Conservation (phyloP, 495 filamentous ascomycete genomes). For the Neurospora cerealis region DNA sequence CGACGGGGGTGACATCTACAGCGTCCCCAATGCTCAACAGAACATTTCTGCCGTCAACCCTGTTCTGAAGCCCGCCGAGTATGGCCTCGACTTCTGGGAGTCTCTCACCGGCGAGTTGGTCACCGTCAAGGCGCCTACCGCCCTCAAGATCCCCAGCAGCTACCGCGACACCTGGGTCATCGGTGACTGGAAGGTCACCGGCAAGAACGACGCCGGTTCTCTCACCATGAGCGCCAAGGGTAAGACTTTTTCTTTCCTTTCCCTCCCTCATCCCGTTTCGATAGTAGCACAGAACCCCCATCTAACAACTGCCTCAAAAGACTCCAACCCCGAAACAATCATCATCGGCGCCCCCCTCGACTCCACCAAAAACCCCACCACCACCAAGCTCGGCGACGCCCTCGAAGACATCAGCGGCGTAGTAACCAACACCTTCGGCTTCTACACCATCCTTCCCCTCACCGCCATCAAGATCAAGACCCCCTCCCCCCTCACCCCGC, state of each 20-base stretch:
- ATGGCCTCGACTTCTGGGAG: conserved; percentile 59
- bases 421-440: conserved; percentile 46
- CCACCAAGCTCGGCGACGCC: conserved; percentile 44
- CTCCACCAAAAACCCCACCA: conserved; percentile 44
- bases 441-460: conserved; percentile 48
- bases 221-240: conserved; percentile 41
- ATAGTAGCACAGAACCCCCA: not conserved
- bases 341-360: conserved; percentile 49
- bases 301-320: conserved; percentile 8
- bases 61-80: conserved; percentile 38
- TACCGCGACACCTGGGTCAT: conserved; percentile 55
- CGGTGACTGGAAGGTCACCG: conserved; percentile 44
- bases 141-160: conserved; percentile 40
- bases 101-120: conserved; percentile 49
- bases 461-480: conserved; percentile 35
- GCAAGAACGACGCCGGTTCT: conserved; percentile 43
- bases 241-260: conserved; percentile 3
- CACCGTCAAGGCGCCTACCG: conserved; percentile 36
- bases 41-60: conserved; percentile 46
- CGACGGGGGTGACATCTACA: conserved; percentile 44
- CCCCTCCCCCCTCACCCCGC: conserved; percentile 20
- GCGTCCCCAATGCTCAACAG: conserved; percentile 41
- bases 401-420: conserved; percentile 50
- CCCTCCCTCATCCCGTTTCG: not conserved
- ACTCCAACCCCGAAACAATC: conserved; percentile 55